Percentiles rank a stretch among this genome's conserved stretches.
Conservation (phyloP, 169 alveolate genomes). For the Theileria orientalis region DNA sequence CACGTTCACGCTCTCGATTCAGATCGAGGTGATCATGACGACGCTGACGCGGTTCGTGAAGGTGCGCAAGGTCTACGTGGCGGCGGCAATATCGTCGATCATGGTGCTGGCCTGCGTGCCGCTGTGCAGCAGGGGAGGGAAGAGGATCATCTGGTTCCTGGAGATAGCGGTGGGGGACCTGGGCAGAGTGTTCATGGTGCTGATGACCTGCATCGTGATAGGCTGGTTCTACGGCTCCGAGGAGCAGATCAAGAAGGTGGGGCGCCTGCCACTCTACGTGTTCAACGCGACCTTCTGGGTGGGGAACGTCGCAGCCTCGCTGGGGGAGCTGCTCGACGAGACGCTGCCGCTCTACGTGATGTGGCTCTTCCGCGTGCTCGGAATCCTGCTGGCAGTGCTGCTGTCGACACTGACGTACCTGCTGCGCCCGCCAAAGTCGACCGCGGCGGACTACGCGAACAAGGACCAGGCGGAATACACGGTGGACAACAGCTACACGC, state of each 20-base stretch:
- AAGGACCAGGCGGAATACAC: not conserved
- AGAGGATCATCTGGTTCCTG: conserved; percentile 70
- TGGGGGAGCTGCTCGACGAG: conserved; percentile 52
- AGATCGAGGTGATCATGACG: conserved; percentile 68
- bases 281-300: conserved; percentile 56
- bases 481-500: too few species aligned
- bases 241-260: conserved; percentile 42
- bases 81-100: conserved; percentile 26
- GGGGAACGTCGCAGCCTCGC: conserved; percentile 29
- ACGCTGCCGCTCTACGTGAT: conserved; percentile 23
- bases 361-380: conserved; percentile 45
- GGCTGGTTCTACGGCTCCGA: conserved; percentile 60
- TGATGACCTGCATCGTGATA: conserved; percentile 52
- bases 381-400: conserved; percentile 26
- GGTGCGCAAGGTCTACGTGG: conserved; percentile 28
- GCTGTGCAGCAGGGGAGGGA: conserved; percentile 49
- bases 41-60: conserved; percentile 48
- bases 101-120: conserved; percentile 53
- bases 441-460: too few species aligned
- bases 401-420: conserved; percentile 13
- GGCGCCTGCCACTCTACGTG: conserved; percentile 25
- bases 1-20: conserved; percentile 70
- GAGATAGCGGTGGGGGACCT: conserved; percentile 74
- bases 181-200: conserved; percentile 69
- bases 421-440: not conserved